These are phyloP conservation scores for Penicillium verhagenii DNA, from an alignment of 495 filamentous ascomycete species.

Conservation along the genomic window DNA sequence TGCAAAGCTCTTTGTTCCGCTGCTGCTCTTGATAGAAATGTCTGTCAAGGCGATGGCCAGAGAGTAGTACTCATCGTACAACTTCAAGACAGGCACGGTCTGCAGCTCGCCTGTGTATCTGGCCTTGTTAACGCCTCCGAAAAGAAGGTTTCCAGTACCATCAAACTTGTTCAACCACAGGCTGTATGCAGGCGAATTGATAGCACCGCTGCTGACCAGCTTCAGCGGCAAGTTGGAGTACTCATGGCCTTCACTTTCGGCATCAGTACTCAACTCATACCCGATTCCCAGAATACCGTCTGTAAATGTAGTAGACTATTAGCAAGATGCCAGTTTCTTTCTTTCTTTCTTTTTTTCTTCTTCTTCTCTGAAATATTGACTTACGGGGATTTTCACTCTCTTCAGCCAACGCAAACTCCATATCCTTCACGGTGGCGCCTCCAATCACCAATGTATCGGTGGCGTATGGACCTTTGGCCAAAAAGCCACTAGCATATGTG, in stretches of 20 bases:
- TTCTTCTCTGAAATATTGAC: constrained; percentile 13
- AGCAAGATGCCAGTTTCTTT: background rate
- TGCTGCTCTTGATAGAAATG: constrained; percentile 33
- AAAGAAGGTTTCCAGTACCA: constrained; percentile 74
- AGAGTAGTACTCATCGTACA: constrained; percentile 53
- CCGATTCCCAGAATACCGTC: constrained; percentile 86
- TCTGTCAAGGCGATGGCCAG: constrained; percentile 78
- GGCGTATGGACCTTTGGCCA: constrained; percentile 71
- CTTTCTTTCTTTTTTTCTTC: background rate
- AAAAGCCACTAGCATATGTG: constrained; percentile 73
- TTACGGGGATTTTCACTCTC: constrained; percentile 48
- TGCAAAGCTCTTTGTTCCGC: constrained; percentile 37
- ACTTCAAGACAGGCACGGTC: constrained; percentile 66
- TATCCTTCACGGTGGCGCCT: constrained; percentile 49
- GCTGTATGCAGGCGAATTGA: constrained; percentile 74
- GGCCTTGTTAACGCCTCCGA: constrained; percentile 80
- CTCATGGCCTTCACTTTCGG: constrained; percentile 55
- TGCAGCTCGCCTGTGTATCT: constrained; percentile 66
- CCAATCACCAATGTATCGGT: constrained; percentile 70
- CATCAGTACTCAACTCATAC: constrained; percentile 43
- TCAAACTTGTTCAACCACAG: constrained; percentile 85
- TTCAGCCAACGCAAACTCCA: constrained; percentile 79
- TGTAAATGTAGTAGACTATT: constrained; percentile 2
- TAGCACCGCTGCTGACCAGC: constrained; percentile 62
- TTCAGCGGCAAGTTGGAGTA: constrained; percentile 65